These are phyloP conservation scores for Boletus eberwhitei DNA, from an alignment of 768 basidiomycete species.

Conservation along the genomic window DNA sequence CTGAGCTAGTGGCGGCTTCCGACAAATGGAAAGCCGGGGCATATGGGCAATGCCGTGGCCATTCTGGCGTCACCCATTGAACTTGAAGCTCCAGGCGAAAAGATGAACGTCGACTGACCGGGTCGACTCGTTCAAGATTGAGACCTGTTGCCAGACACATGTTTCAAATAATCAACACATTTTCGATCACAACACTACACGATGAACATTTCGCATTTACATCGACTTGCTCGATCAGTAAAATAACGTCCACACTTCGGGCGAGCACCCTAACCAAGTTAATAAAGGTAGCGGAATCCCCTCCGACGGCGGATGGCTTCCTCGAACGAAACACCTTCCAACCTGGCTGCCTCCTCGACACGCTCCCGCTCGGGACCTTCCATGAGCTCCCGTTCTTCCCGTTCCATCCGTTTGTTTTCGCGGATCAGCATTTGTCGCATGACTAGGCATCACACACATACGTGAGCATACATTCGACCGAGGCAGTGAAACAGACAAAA, in stretches of 20 bases:
- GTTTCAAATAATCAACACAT: no score
- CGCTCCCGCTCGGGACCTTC: conserved; percentile 45
- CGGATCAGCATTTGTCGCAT: conserved; percentile 43
- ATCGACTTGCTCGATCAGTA: not conserved
- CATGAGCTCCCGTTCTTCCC: conserved; percentile 43
- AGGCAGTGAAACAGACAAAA: not conserved
- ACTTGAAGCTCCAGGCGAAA: no score
- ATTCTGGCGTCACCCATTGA: not conserved
- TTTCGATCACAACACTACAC: no score
- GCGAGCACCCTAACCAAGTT: not conserved
- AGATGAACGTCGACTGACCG: no score
- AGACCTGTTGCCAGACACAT: no score
- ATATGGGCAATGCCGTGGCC: not conserved
- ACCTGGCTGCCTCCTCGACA: conserved; percentile 53
- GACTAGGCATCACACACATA: conserved; percentile 26
- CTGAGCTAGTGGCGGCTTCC: not conserved
- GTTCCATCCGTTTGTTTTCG: conserved; percentile 51
- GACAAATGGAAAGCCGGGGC: not conserved
- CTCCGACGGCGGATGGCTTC: conserved; percentile 55
- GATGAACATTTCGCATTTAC: not conserved
- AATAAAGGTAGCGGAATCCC: conserved; percentile 59
- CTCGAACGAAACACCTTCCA: conserved; percentile 59
- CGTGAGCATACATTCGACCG: not conserved
- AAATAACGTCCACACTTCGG: not conserved
- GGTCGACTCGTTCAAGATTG: no score